Evolutionary conservation across 495 filamentous ascomycete genomes (phyloP), one percentile per base, ranked within the genome.

Genomic region (Penicillium atrosanguineum): DNA sequence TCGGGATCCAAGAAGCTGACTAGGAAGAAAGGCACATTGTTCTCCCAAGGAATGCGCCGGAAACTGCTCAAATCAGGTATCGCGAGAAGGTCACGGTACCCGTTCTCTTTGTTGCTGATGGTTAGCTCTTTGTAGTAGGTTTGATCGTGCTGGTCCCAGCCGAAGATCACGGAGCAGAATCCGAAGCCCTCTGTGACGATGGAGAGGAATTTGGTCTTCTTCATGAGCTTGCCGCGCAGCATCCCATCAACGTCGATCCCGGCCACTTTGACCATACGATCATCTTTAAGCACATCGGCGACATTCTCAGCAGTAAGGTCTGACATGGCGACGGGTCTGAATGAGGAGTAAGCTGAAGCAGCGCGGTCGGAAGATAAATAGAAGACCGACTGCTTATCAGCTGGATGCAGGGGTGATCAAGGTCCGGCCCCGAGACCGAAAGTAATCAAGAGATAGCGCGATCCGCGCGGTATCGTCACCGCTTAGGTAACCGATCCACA

Each of bases 121-220:
- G 82, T 81, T 44, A 97, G 81, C 70, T 97, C 92, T 49, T 79
- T 75, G 64, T 83, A 84, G 62, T 98, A 97, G 7, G 90, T 94
- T 66, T 80, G 78, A 62, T 98, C 94, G 71, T 97, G 93, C 89
- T 96, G 96, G 60, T 98, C 94, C 93, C 93, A 97, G 62, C 92
- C 94, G 61, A 96, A 97, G 34, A 98, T 82, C 49, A 97, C 91
- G 4, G 88, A 93, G 77, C 94, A 98, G 78, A 97, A 98, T 18
- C 94, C 94, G 61, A 98, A 98, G 43, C 94, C 94, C 39, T 85
- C 80, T 43, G 83, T 68, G 20, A 85, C 87, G 46, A 98, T 82
- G 7, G 88, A 91, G 5, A 97, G 72, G 72, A 98, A 98, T 73
- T 98, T 98, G 67, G 87, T 89, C 76, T 96, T 97, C 59, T 91